These are phyloP conservation scores for Clonostachys solani DNA, from an alignment of 2,329 filamentous ascomycete species.

Conservation along the genomic window DNA sequence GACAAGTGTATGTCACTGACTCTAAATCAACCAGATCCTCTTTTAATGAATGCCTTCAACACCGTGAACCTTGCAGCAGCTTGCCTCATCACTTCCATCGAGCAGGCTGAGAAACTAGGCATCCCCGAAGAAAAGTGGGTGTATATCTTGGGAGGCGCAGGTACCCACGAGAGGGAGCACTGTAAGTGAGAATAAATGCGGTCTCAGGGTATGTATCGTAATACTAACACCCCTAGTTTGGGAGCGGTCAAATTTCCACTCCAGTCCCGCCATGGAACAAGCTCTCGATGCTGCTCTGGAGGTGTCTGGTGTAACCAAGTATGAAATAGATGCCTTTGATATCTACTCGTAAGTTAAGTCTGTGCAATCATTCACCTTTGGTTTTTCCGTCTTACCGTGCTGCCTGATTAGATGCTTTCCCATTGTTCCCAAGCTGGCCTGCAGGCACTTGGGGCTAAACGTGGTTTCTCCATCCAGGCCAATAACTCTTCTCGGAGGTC, in stretches of 20 bases:
- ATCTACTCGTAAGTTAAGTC: conserved; percentile 49
- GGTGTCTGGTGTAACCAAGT: conserved; percentile 36
- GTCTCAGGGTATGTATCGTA: background rate
- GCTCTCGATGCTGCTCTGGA: conserved; percentile 51
- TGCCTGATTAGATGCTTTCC: conserved; percentile 54
- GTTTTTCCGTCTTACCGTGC: conserved; percentile 1
- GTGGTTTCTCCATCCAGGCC: conserved; percentile 39
- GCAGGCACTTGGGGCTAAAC: conserved; percentile 51
- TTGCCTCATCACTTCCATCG: conserved; percentile 53
- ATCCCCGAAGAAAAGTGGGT: conserved; percentile 56
- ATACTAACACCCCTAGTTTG: conserved; percentile 40
- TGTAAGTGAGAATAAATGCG: conserved; percentile 27
- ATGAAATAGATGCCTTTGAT: conserved; percentile 56
- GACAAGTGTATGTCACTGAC: background rate
- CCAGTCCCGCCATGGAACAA: conserved; percentile 51
- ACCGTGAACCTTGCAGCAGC: conserved; percentile 61
- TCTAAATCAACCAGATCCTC: conserved; percentile 43
- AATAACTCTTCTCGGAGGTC: conserved; percentile 57
- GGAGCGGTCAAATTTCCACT: conserved; percentile 54
- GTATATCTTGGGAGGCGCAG: conserved; percentile 60
- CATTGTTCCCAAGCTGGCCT: conserved; percentile 64
- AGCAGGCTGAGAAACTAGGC: conserved; percentile 47
- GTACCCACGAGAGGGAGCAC: conserved; percentile 50
- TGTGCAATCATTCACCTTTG: too few species aligned
- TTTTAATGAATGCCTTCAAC: conserved; percentile 71